Base-by-base conservation (phyloP, 306 rosid species). In the Malus sylvestris region DNA sequence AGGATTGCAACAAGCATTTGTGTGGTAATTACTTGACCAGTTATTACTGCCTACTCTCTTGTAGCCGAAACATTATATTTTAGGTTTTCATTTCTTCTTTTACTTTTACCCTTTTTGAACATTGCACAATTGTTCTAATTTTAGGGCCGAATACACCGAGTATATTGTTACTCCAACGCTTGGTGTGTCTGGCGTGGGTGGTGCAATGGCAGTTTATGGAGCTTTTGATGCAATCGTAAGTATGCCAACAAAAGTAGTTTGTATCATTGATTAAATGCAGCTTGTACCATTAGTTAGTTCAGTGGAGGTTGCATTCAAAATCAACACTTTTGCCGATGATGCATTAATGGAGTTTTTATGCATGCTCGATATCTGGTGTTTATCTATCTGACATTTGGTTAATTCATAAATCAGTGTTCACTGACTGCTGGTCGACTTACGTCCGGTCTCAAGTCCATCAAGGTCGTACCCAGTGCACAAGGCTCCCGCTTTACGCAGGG, bases 1-100 rank as follows among this genome's bases (percentile, higher is more conserved):
- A 68, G 99, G 99, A 76, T 88, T 95, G 75, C 97, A 95, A 71
- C 97, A 91, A 76, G 97, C 99, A 78, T 95, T 95, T 86, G 99
- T 88, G 22, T 95, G 99, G 99, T 95, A 89, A 88, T 78, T 79
- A 82, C 85, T 71, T 46, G 58, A 76, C 49, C 63, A 64, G 82
- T 69, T 76, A 64, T 73, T 46, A 18, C 58, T 59, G 79, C 75
- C 77, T 76, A 68, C 66, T 62, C 72, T 76, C 82, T 79, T 52
- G 11, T 68, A 63, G 53, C 58, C 64, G 66, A 78, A 76, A 52
- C 64, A 23, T 8, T 49, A n/a, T 75, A 19, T 55, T 81, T 42
- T 73, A 40, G 25, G 69, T 57, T 51, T n/a, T 52, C 22, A 45
- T 9, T 27, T 67, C 68, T 57, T 38, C 62, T 64, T 71, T 63